Conservation (phyloP, 352 stramenopile genomes). For the Phytophthora pisi region DNA sequence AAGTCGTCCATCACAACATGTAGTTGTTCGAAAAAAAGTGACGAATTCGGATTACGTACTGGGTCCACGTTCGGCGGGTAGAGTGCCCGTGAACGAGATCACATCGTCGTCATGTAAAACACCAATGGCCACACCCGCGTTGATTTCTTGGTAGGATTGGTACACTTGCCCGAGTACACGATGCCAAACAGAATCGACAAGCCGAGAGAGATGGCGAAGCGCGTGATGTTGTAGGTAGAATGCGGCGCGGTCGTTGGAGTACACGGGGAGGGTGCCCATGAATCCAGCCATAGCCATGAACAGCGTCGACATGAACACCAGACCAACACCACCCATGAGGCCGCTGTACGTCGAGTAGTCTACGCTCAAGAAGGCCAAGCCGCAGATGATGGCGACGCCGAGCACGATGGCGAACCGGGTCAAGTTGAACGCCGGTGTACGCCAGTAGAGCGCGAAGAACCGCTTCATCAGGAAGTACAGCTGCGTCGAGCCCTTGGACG, state of each 20-base stretch:
- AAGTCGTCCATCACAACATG: no score
- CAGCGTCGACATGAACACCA: slow-evolving; percentile 79
- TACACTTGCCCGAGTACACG: slow-evolving; percentile 53
- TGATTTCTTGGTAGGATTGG: slow-evolving; percentile 43
- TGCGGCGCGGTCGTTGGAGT: not conserved
- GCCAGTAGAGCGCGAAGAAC: slow-evolving; percentile 31
- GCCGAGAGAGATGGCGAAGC: slow-evolving; percentile 58
- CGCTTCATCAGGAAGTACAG: slow-evolving; percentile 50
- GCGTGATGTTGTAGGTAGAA: slow-evolving; percentile 77
- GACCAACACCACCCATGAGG: slow-evolving; percentile 16
- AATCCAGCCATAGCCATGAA: slow-evolving; percentile 77
- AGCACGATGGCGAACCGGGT: slow-evolving; percentile 23
- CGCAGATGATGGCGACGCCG: slow-evolving; percentile 24
- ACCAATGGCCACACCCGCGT: slow-evolving; percentile 66
- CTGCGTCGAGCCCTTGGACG: slow-evolving; percentile 24
- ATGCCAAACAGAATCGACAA: slow-evolving; percentile 79
- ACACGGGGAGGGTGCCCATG: slow-evolving; percentile 42
- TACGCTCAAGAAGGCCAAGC: slow-evolving; percentile 18
- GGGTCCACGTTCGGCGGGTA: no score
- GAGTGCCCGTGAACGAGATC: no score
- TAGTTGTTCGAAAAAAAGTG: no score
- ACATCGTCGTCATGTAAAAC: no score
- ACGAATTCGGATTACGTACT: no score
- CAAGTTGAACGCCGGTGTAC: slow-evolving; percentile 73
- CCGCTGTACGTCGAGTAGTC: slow-evolving; percentile 32